Percentiles rank a stretch among this genome's conserved stretches.
phyloP scores from a whole-genome alignment of 208 protist species.

The Leishmania guyanensis region DNA sequence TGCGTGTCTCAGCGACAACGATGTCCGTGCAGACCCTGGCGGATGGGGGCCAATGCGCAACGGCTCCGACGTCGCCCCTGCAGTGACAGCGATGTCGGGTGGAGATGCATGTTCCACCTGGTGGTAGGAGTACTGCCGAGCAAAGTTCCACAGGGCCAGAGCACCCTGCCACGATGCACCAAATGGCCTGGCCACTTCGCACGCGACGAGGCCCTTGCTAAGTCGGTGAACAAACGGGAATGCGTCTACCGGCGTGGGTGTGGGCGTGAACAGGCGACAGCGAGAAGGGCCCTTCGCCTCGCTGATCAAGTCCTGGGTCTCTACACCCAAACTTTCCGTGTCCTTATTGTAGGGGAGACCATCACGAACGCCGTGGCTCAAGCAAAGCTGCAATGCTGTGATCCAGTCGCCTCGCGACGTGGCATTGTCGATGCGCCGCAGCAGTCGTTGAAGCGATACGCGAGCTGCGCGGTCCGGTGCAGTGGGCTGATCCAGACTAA shows the following conservation, averaged over 20 bases:
- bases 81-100: background rate
- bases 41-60: background rate
- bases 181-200: conserved; percentile 19
- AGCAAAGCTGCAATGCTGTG: conserved; percentile 37
- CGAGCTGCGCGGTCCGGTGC: background rate
- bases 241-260: background rate
- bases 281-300: background rate
- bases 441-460: background rate
- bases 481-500: background rate
- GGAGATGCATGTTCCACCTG: background rate
- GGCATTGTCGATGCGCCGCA: conserved; percentile 36
- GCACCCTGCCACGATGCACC: conserved; percentile 32
- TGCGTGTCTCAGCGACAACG: background rate
- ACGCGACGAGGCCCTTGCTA: conserved; percentile 46
- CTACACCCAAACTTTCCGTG: background rate
- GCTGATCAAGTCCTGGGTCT: background rate
- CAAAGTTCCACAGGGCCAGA: conserved; percentile 28
- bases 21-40: background rate
- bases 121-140: background rate
- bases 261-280: background rate
- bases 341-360: background rate
- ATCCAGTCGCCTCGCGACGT: conserved; percentile 62
- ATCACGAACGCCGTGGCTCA: background rate
- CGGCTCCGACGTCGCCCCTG: background rate
- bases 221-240: conserved; percentile 35